phyloP scores from a whole-genome alignment of 2,329 filamentous ascomycete species.

The Stachybotrys chartarum region DNA sequence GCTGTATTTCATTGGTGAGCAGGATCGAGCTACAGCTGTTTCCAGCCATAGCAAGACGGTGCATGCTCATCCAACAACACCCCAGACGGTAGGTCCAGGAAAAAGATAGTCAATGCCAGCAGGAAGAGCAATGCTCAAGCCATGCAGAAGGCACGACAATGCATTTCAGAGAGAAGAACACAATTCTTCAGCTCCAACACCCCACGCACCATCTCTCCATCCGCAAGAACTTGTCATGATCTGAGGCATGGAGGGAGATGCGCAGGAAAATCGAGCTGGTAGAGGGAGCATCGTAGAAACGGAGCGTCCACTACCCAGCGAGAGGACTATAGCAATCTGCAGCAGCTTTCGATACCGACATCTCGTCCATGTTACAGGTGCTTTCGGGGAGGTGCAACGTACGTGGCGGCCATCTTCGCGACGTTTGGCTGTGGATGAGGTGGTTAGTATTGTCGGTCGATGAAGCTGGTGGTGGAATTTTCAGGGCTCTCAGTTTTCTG shows the following conservation, averaged over 20 bases:
- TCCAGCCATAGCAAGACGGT: slow-evolving; percentile 2
- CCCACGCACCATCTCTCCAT: slow-evolving; percentile 56
- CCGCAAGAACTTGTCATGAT: slow-evolving; percentile 36
- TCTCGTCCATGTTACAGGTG: slow-evolving; percentile 21
- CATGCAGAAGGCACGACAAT: slow-evolving; percentile 49
- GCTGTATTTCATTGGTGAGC: slow-evolving; percentile 75
- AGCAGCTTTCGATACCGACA: slow-evolving; percentile 40
- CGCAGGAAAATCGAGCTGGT: slow-evolving; percentile 73
- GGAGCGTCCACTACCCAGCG: slow-evolving; percentile 54
- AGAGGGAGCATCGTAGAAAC: slow-evolving; percentile 22
- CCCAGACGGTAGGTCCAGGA: slow-evolving; percentile 40
- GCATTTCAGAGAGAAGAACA: slow-evolving; percentile 66
- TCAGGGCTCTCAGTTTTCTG: slow-evolving; percentile 1
- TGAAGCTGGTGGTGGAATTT: slow-evolving; percentile 8
- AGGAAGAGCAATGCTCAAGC: slow-evolving; percentile 18
- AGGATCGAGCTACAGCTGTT: slow-evolving; percentile 3
- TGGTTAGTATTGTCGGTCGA: slow-evolving; percentile 30
- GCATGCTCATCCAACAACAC: slow-evolving; percentile 69
- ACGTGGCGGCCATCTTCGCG: slow-evolving; percentile 46
- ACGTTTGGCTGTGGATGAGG: slow-evolving; percentile 27
- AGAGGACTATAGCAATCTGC: slow-evolving; percentile 81
- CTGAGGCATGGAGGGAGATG: slow-evolving; percentile 50
- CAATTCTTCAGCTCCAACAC: slow-evolving; percentile 71
- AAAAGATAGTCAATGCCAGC: slow-evolving; percentile 25
- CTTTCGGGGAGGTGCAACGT: slow-evolving; percentile 35